A percentile compares a stretch with the other conserved stretches of the same genome.
Evolutionary conservation across 176 grass and related monocot species (phyloP).

Genomic region (Thalia dealbata): DNA sequence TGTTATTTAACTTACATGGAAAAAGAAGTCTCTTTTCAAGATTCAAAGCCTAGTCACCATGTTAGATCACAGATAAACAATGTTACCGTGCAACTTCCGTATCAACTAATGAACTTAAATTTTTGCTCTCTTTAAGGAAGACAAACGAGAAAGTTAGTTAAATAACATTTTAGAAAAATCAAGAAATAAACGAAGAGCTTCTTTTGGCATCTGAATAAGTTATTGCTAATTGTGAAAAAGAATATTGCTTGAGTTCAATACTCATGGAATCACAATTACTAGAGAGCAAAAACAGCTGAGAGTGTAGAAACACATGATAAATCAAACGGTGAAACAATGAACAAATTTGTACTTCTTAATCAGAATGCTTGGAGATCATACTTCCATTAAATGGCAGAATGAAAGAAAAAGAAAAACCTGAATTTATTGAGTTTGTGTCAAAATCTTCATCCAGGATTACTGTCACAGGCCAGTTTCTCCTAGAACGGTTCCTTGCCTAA

Average conservation of each 20-base stretch:
- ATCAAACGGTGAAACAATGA: not conserved
- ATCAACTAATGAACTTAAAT: too few species aligned
- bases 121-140: too few species aligned
- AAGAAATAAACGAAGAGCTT: not conserved
- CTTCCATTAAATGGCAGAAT: conserved; percentile 1
- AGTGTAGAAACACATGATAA: not conserved
- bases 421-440: conserved; percentile 32
- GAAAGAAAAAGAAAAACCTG: conserved; percentile 49
- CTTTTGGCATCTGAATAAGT: not conserved
- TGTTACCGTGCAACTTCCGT: too few species aligned
- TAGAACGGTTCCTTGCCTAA: conserved; percentile 30
- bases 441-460: conserved; percentile 88
- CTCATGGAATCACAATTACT: not conserved
- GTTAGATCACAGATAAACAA: too few species aligned
- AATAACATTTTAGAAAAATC: too few species aligned
- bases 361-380: not conserved
- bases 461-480: conserved; percentile 24
- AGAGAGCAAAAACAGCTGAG: not conserved
- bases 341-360: not conserved
- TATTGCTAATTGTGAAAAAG: not conserved
- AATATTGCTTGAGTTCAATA: not conserved
- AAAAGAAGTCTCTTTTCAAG: too few species aligned
- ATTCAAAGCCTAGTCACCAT: too few species aligned
- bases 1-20: too few species aligned
- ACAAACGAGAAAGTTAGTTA: too few species aligned